Conservation (phyloP, 768 basidiomycete species). For the Sistotremastrum suecicum region DNA sequence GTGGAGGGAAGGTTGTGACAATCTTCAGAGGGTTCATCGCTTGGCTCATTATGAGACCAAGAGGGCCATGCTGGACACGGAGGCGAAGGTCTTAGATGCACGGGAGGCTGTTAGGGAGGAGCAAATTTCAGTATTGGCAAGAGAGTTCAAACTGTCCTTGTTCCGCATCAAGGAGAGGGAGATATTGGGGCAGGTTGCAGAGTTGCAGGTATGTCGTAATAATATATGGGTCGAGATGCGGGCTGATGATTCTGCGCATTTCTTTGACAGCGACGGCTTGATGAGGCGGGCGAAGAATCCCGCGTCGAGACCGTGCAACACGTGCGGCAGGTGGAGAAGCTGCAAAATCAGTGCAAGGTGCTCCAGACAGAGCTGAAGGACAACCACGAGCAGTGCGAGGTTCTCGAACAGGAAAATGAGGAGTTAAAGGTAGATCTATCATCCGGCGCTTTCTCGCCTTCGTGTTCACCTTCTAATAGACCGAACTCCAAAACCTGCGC, state of each 20-base stretch:
- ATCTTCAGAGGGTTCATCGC: slow-evolving; percentile 46
- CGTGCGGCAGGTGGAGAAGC: no score
- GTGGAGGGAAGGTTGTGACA: slow-evolving; percentile 51
- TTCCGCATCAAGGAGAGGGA: slow-evolving; percentile 52
- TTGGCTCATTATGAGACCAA: slow-evolving; percentile 47
- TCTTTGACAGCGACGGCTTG: slow-evolving; percentile 8
- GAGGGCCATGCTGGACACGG: slow-evolving; percentile 40
- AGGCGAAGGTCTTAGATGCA: slow-evolving; percentile 34
- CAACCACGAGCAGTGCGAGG: slow-evolving; percentile 17
- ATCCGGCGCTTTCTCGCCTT: not conserved
- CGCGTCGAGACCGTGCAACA: no score
- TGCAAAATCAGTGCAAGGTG: slow-evolving; percentile 11
- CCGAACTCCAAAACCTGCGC: slow-evolving; percentile 28
- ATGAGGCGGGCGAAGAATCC: not conserved
- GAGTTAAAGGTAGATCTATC: slow-evolving; percentile 13
- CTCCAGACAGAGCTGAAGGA: slow-evolving; percentile 17
- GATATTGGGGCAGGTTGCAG: slow-evolving; percentile 36
- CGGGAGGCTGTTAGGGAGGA: slow-evolving; percentile 41
- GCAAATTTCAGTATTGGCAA: slow-evolving; percentile 41
- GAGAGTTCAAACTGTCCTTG: slow-evolving; percentile 54
- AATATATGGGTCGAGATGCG: slow-evolving; percentile 2
- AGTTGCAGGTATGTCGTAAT: slow-evolving; percentile 36
- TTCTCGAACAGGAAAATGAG: slow-evolving; percentile 11
- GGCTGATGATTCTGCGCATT: slow-evolving; percentile 1
- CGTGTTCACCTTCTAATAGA: slow-evolving; percentile 14